These are phyloP conservation scores for Eragrostis curvula DNA, from an alignment of 176 grass and related monocot genomes.

Conservation along the genomic window DNA sequence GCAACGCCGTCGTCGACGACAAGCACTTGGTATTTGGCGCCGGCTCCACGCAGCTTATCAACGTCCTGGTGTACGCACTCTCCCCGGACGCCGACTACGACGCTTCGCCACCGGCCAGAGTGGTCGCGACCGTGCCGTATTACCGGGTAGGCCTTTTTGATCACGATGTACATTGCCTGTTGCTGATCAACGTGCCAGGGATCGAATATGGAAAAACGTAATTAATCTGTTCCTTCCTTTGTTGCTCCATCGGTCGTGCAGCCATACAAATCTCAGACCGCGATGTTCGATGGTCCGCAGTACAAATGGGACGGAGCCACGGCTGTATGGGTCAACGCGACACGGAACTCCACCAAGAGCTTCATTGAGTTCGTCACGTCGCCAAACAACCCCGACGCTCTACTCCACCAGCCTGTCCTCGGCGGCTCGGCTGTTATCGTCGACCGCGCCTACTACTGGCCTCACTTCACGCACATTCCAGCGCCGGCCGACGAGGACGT, in stretches of 20 bases:
- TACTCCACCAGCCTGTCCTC: constrained; percentile 46
- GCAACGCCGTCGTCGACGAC: constrained; percentile 59
- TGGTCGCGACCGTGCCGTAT: constrained; percentile 61
- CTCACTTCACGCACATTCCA: constrained; percentile 69
- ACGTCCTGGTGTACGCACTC: constrained; percentile 67
- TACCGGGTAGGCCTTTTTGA: constrained; percentile 36
- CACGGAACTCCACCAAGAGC: constrained; percentile 9
- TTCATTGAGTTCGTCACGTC: constrained; percentile 81
- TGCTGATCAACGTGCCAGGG: too few relatives aligned
- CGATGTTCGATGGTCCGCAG: constrained; percentile 49
- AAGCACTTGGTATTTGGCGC: constrained; percentile 64
- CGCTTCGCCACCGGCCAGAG: constrained; percentile 40
- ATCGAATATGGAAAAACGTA: too few relatives aligned
- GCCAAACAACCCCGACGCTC: constrained; percentile 75
- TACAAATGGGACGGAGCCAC: constrained; percentile 53
- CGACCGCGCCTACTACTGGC: constrained; percentile 86
- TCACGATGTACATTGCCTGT: too few relatives aligned
- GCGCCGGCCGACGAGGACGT: constrained; percentile 64
- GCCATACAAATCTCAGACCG: constrained; percentile 35
- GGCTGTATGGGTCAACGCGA: constrained; percentile 41
- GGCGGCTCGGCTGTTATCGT: constrained; percentile 39
- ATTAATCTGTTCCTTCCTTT: too few relatives aligned
- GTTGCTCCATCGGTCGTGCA: constrained; percentile 2
- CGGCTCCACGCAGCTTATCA: constrained; percentile 59
- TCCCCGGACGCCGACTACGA: constrained; percentile 43